A percentile compares a stretch with the other conserved stretches of the same genome.
Evolutionary conservation across 2,329 filamentous ascomycete genomes (phyloP).

Genomic region (Paecilomyces sp.): DNA sequence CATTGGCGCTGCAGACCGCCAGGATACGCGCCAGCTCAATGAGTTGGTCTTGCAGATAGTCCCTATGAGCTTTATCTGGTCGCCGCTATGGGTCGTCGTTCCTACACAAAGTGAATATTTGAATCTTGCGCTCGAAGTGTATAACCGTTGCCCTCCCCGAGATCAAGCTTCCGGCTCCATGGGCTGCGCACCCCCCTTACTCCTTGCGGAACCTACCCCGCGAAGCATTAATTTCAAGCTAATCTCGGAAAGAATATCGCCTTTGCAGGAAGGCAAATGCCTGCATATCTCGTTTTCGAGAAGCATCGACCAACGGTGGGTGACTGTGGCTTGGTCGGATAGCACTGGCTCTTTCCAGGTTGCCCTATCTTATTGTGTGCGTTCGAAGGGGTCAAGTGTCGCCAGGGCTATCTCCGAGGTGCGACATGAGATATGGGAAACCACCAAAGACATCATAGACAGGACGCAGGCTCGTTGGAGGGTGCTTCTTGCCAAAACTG

Average conservation of each 20-base stretch:
- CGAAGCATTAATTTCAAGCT: constrained; percentile 50
- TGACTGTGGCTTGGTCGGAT: constrained; percentile 55
- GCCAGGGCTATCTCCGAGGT: constrained; percentile 40
- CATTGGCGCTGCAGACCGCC: constrained; percentile 29
- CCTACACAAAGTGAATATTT: constrained; percentile 43
- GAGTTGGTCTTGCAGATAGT: constrained; percentile 54
- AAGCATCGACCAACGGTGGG: constrained; percentile 50
- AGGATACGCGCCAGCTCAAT: constrained; percentile 21
- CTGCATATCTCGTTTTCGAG: constrained; percentile 54
- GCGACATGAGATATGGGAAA: constrained; percentile 51
- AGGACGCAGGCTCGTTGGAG: constrained; percentile 48
- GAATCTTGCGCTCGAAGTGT: constrained; percentile 50
- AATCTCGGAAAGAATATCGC: constrained; percentile 44
- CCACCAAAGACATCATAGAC: constrained; percentile 49
- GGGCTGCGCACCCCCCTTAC: constrained; percentile 46
- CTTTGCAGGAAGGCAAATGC: constrained; percentile 50
- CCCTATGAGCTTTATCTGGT: constrained; percentile 48
- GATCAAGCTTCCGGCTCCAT: constrained; percentile 27
- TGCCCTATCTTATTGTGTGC: constrained; percentile 48
- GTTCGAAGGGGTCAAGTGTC: constrained; percentile 26
- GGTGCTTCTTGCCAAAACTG: constrained; percentile 47
- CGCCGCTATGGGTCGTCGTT: constrained; percentile 45
- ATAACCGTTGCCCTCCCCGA: constrained; percentile 49
- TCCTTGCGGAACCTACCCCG: constrained; percentile 47
- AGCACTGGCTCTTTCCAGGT: constrained; percentile 48